Evolutionary conservation across 441 rosid genomes (phyloP).

Genomic region (Dalechampia spathulata): DNA sequence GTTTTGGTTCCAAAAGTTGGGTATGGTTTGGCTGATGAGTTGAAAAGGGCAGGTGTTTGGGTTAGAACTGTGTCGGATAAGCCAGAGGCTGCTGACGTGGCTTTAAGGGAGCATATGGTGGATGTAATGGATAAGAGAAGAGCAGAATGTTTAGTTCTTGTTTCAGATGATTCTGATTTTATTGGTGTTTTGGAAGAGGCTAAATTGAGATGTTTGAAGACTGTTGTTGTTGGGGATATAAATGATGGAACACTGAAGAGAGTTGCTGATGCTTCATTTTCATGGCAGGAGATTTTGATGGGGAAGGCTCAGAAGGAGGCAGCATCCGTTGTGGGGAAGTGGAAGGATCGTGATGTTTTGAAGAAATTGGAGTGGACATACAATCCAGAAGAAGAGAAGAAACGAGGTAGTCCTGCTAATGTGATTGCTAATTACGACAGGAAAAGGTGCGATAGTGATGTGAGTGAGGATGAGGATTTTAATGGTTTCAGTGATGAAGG

Average conservation of each 20-base stretch:
- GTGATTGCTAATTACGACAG: conserved; percentile 19
- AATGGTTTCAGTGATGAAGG: conserved; percentile 19
- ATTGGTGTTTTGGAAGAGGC: conserved; percentile 64
- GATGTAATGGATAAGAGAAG: conserved; percentile 65
- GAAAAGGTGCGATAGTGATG: conserved; percentile 13
- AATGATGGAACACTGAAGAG: conserved; percentile 62
- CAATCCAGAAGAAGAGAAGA: conserved; percentile 44
- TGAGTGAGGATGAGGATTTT: conserved; percentile 21
- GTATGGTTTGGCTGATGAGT: conserved; percentile 64
- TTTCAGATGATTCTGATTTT: conserved; percentile 81
- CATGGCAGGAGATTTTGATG: conserved; percentile 74
- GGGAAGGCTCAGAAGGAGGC: conserved; percentile 91
- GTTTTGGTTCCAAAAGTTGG: conserved; percentile 60
- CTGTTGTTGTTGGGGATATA: conserved; percentile 67
- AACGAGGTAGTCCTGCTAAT: conserved; percentile 15
- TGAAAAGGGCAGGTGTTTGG: conserved; percentile 70
- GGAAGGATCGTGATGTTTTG: conserved; percentile 68
- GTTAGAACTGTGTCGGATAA: conserved; percentile 52
- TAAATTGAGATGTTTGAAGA: conserved; percentile 61
- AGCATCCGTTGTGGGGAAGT: conserved; percentile 50
- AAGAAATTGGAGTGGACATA: conserved; percentile 73
- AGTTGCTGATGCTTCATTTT: conserved; percentile 62
- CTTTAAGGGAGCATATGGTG: conserved; percentile 65
- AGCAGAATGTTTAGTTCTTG: conserved; percentile 74
- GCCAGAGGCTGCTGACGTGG: conserved; percentile 75